Percentiles rank a stretch among this genome's conserved stretches.
Conservation (phyloP, 768 basidiomycete species). For the Lepiota brunneoincarnata region DNA sequence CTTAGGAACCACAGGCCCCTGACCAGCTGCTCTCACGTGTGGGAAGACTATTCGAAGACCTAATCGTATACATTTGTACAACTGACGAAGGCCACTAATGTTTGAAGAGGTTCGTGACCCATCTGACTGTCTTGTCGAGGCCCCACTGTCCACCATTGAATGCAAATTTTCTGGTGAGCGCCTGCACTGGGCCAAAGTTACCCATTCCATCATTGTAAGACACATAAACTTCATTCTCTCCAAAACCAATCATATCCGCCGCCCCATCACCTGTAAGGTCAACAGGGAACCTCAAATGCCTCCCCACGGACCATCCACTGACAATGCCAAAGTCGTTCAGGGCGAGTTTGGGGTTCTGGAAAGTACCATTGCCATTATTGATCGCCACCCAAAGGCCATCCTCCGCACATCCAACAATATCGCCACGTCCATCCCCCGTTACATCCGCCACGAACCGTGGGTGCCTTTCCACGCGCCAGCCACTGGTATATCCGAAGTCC, state of each 20-base stretch:
- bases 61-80: no score
- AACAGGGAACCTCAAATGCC: background rate
- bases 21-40: no score
- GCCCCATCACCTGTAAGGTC: conserved; percentile 1
- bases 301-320: conserved; percentile 1
- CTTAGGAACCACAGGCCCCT: no score
- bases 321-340: conserved; percentile 3
- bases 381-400: background rate
- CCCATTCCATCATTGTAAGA: background rate
- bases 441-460: background rate
- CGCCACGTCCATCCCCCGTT: background rate
- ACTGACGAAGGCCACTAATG: no score
- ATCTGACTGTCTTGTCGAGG: background rate
- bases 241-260: conserved; percentile 4
- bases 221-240: background rate
- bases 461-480: background rate
- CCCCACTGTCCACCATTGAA: background rate
- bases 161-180: background rate
- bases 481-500: background rate
- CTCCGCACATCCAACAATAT: conserved; percentile 5
- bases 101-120: background rate
- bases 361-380: conserved; percentile 5
- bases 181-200: background rate
- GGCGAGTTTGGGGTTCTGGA: background rate
- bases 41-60: no score